Conservation (phyloP, 768 basidiomycete species). For the Amanita fuliginea region DNA sequence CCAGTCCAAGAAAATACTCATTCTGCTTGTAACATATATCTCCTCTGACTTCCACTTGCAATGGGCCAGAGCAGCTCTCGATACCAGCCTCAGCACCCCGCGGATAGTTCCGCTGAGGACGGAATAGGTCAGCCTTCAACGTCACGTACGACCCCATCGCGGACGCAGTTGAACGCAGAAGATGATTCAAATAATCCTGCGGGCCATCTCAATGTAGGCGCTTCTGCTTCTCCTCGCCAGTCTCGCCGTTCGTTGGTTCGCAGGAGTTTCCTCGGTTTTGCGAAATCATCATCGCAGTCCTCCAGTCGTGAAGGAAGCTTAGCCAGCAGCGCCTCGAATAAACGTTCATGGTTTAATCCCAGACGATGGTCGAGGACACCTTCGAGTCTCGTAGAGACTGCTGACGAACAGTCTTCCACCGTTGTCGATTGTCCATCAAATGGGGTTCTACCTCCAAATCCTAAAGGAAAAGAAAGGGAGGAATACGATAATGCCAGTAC, state of each 20-base stretch:
- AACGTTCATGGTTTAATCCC: constrained; percentile 17
- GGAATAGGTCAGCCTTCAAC: neutral
- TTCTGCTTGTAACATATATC: constrained; percentile 5
- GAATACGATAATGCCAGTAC: neutral
- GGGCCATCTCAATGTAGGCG: neutral
- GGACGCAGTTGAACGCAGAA: neutral
- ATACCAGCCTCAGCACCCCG: neutral
- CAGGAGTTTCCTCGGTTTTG: constrained; percentile 22
- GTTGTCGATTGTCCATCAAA: neutral
- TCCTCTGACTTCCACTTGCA: neutral
- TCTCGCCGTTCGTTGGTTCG: constrained; percentile 17
- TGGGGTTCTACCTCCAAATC: neutral
- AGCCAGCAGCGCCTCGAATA: constrained; percentile 5
- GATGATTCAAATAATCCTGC: neutral
- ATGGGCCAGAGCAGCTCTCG: constrained; percentile 14
- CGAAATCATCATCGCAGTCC: constrained; percentile 13
- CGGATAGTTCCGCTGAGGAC: neutral
- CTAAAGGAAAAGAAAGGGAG: constrained; percentile 23
- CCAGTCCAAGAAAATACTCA: neutral
- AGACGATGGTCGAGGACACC: constrained; percentile 22
- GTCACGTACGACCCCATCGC: neutral
- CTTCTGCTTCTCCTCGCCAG: constrained; percentile 8
- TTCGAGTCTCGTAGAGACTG: constrained; percentile 9
- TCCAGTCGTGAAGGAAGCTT: constrained; percentile 5
- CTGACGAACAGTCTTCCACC: neutral